Conservation (phyloP, 1,284 basidiomycete genomes). For the Xerocomus subilludens region DNA sequence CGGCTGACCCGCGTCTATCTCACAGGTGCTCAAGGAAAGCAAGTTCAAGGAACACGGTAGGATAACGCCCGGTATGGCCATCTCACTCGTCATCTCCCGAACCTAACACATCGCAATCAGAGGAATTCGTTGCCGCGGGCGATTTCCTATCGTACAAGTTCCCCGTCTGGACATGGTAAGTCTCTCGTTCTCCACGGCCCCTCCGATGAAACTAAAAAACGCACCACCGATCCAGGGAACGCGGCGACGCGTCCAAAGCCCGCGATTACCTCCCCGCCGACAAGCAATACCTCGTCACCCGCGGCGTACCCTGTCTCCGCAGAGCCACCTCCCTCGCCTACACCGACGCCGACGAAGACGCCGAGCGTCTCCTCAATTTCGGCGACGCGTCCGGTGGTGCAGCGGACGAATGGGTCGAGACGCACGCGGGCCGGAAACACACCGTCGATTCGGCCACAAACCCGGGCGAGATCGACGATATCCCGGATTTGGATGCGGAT, state of each 20-base stretch:
- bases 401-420: constrained; percentile 88
- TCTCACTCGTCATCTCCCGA: constrained; percentile 20
- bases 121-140: constrained; percentile 96
- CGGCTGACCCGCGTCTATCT: constrained; percentile 51
- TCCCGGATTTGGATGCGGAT: constrained; percentile 81
- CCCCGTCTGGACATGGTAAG: constrained; percentile 93
- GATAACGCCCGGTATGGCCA: constrained; percentile 87
- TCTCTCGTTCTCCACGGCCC: constrained; percentile 15
- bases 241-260: constrained; percentile 83
- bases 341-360: constrained; percentile 94
- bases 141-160: constrained; percentile 97
- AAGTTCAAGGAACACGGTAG: constrained; percentile 99
- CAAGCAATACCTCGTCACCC: constrained; percentile 96
- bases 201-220: constrained; percentile 1
- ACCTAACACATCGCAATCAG: constrained; percentile 58
- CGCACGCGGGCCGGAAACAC: constrained; percentile 77
- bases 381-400: constrained; percentile 71
- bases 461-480: constrained; percentile 77
- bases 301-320: constrained; percentile 92
- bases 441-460: constrained; percentile 64
- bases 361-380: constrained; percentile 86
- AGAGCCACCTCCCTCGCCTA: constrained; percentile 92
- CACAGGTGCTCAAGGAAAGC: constrained; percentile 92
- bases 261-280: constrained; percentile 93
- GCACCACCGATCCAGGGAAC: constrained; percentile 71